phyloP scores from a whole-genome alignment of 352 stramenopile genomes.

The Pythium phragmiticola region DNA sequence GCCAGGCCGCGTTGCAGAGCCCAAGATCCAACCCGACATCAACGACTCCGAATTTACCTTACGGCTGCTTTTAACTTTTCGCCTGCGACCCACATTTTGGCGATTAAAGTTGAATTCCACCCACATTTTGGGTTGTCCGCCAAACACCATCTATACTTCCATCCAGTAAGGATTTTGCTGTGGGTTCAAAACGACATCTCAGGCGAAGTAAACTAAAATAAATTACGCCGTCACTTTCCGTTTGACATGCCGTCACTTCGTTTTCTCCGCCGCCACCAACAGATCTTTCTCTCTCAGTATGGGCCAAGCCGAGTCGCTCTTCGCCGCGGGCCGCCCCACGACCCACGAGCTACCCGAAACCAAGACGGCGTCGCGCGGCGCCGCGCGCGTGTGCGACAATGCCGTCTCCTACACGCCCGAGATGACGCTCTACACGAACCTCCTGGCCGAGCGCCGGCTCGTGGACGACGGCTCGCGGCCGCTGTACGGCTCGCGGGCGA shows the following conservation, averaged over 20 bases:
- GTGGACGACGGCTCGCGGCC: constrained; percentile 49
- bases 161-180: no score
- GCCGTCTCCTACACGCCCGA: constrained; percentile 33
- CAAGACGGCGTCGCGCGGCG: constrained; percentile 15
- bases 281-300: constrained; percentile 4
- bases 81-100: no score
- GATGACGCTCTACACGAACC: constrained; percentile 55
- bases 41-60: no score
- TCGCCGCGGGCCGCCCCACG: constrained; percentile 8
- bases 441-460: constrained; percentile 34
- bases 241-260: background rate
- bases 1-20: no score
- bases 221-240: no score
- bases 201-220: no score
- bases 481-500: constrained; percentile 56
- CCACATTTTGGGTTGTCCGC: no score
- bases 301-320: constrained; percentile 28
- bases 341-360: constrained; percentile 25
- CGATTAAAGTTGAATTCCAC: no score
- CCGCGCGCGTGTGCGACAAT: constrained; percentile 24
- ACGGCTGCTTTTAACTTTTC: no score
- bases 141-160: no score
- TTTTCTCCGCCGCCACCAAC: background rate
- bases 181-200: no score
- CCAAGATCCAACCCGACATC: no score